These are phyloP conservation scores for Pseudocercospora vitis DNA, from an alignment of 2,329 filamentous ascomycete genomes.

Conservation along the genomic window DNA sequence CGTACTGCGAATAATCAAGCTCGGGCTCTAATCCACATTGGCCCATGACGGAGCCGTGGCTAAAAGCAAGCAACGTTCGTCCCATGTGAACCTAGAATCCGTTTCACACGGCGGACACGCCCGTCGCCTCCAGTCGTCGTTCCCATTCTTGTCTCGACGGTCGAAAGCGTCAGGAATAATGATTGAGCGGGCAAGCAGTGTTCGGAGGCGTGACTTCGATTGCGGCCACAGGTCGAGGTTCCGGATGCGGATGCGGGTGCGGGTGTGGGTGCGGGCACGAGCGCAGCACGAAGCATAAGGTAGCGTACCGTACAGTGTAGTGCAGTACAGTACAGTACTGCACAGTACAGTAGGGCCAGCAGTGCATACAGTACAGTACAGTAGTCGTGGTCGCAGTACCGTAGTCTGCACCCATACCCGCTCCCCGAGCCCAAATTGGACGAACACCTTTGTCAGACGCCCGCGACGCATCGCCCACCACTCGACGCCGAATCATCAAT, in stretches of 20 bases:
- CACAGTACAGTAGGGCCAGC: too few species aligned
- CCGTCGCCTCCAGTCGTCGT: slow-evolving; percentile 3
- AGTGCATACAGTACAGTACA: too few species aligned
- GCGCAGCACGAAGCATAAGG: slow-evolving; percentile 1
- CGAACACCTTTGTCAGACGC: slow-evolving; percentile 9
- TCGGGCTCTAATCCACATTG: slow-evolving; percentile 17
- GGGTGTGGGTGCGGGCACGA: neutral
- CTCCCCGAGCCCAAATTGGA: slow-evolving; percentile 1
- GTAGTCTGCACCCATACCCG: slow-evolving; percentile 12
- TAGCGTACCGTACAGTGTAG: too few species aligned
- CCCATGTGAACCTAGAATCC: slow-evolving; percentile 14
- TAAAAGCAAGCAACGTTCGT: slow-evolving; percentile 10
- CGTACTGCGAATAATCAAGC: slow-evolving; percentile 10
- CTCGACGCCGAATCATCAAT: slow-evolving; percentile 4
- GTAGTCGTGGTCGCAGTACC: too few species aligned
- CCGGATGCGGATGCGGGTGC: neutral
- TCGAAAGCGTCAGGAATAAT: neutral
- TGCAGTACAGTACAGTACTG: too few species aligned
- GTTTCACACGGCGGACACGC: slow-evolving; percentile 14
- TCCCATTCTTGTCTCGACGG: neutral
- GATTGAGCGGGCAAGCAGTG: too few species aligned
- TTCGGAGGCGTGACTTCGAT: too few species aligned
- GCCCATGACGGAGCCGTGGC: slow-evolving; percentile 18
- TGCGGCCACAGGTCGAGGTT: too few species aligned
- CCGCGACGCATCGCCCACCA: neutral